Evolutionary conservation across 2,329 filamentous ascomycete species (phyloP).

Genomic region (Fusarium sp.): DNA sequence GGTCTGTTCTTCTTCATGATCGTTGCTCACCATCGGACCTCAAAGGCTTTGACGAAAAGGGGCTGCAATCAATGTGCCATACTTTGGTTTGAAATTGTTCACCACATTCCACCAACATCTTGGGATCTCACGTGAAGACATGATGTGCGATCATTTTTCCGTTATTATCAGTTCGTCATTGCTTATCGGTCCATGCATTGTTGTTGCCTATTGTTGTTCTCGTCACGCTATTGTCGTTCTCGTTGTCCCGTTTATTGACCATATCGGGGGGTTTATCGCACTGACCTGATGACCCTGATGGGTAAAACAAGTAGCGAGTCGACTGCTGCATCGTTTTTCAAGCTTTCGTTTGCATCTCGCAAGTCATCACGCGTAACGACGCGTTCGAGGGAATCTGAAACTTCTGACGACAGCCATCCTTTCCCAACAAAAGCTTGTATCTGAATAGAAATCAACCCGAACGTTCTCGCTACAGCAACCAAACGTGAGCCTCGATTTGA

Average conservation of each 20-base stretch:
- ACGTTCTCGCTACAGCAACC: not conserved
- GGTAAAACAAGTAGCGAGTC: not conserved
- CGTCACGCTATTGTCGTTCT: not conserved
- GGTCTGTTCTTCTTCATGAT: not conserved
- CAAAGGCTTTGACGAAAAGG: not conserved
- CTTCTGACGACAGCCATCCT: not conserved
- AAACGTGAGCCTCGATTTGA: not conserved
- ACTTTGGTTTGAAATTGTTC: not conserved
- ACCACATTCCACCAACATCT: not conserved
- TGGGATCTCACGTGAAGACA: not conserved
- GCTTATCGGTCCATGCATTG: not conserved
- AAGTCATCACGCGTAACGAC: not conserved
- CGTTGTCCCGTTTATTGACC: not conserved
- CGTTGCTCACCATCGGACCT: not conserved
- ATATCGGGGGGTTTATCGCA: not conserved
- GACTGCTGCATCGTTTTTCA: not conserved
- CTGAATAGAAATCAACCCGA: not conserved
- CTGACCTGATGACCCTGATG: not conserved
- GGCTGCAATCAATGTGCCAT: not conserved
- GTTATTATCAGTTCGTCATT: not conserved
- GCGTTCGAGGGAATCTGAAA: not conserved
- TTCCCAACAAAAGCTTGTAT: not conserved
- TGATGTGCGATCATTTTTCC: not conserved
- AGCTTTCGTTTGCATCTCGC: not conserved
- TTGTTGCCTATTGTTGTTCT: not conserved